Conservation (phyloP, 1,284 basidiomycete genomes). For the Moesziomyces sp. region DNA sequence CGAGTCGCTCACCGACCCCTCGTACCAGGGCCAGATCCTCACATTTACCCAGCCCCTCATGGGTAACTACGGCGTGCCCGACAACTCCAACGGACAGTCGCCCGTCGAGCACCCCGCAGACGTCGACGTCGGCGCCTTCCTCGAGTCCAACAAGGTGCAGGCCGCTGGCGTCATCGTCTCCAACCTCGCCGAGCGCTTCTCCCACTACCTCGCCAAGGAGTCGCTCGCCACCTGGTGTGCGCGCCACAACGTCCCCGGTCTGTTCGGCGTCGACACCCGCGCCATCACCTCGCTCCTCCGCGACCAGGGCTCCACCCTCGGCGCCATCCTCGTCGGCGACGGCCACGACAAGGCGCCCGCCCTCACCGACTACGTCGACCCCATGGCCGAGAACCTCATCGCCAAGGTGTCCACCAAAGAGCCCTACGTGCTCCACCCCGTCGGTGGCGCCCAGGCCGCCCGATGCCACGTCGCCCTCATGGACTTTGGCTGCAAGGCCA, state of each 20-base stretch:
- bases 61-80: conserved; percentile 96
- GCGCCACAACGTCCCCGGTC: conserved; percentile 87
- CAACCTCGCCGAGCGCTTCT: conserved; percentile 93
- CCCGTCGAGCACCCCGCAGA: conserved; percentile 72
- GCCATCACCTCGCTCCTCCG: conserved; percentile 92
- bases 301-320: conserved; percentile 96
- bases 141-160: conserved; percentile 90
- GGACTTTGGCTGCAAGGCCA: conserved; percentile 97
- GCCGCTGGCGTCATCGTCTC: conserved; percentile 93
- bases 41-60: conserved; percentile 98
- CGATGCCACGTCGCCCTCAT: conserved; percentile 88
- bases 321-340: conserved; percentile 84
- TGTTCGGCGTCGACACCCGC: conserved; percentile 96
- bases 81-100: conserved; percentile 71
- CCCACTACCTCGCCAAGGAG: conserved; percentile 93
- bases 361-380: conserved; percentile 76
- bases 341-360: conserved; percentile 75
- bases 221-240: conserved; percentile 93
- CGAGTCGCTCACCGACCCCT: conserved; percentile 99
- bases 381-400: conserved; percentile 89
- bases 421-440: conserved; percentile 86
- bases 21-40: conserved; percentile 96
- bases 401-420: conserved; percentile 88
- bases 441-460: conserved; percentile 73
- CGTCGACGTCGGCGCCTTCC: conserved; percentile 70